Base-by-base conservation (phyloP, 2,329 filamentous ascomycete species). In the Fusarium falciforme region DNA sequence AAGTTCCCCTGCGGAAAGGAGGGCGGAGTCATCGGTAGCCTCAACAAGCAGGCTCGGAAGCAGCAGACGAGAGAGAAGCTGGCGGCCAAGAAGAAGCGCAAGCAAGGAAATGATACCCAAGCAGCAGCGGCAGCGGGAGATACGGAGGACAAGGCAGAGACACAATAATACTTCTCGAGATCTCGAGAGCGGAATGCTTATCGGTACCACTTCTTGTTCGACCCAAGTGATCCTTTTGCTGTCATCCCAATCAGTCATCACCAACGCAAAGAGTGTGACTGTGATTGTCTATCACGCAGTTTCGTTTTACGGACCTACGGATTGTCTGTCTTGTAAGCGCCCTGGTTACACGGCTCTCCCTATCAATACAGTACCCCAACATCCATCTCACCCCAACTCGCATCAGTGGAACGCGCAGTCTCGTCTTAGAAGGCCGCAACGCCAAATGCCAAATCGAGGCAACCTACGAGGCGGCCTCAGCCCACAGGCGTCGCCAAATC, bases 1-100 rank as follows among this genome's bases (percentile, higher is more conserved):
- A 89, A 88, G 72, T 94, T 91, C 89, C 90, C 91, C 0, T 89
- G 90, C 61, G 87, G 86, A 29, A 84, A 85, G 42, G 87, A 89
- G 77, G 85, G 79, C 62, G 85, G 83, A 71, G 85, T 89, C 17
- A 88, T 89, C 67, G 88, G 87, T 35, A 87, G 83, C 61, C 73
- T 89, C 29, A 87, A 89, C 73, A 88, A 89, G 79, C 85, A 86
- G 58, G 82, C 86, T 5, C 85, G 89, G 20, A 90, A 89, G 74
- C 85, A 87, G 77, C 85, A 90, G 79, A 90, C 89, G 80, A 84
- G 88, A 61, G 87, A 89, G 70, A 79, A 85, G 76, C 81, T 89
- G 40, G 82, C 85, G 70, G 81, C 83, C 2, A 88, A 86, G 78
- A 87, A 85, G 78, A 83, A 83, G 68, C 82, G 84, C 77, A 85